Evolutionary conservation across 108 stramenopile species (phyloP).

Genomic region (Conticribra weissflogii): DNA sequence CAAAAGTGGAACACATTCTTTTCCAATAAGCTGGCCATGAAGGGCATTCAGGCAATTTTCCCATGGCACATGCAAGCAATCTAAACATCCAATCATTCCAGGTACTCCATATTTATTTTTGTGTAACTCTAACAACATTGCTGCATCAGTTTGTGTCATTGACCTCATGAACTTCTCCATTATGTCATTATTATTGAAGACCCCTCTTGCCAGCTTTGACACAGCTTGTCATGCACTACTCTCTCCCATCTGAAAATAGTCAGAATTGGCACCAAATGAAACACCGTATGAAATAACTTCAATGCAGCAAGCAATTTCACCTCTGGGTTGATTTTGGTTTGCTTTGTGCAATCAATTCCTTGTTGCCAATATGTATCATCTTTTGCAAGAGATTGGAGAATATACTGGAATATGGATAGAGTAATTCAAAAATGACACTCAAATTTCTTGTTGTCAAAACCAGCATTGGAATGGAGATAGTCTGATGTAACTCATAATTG

Average conservation of each 20-base stretch:
- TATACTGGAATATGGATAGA: not conserved
- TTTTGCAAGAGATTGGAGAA: not conserved
- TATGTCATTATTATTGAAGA: not conserved
- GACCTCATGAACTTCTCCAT: not conserved
- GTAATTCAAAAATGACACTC: conserved; percentile 5
- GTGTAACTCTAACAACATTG: not conserved
- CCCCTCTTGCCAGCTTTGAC: not conserved
- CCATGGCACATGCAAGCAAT: not conserved
- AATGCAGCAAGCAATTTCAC: conserved; percentile 11
- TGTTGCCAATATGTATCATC: conserved; percentile 4
- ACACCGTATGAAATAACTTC: conserved; percentile 16
- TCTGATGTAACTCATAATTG: too few relatives aligned
- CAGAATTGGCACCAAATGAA: conserved; percentile 5
- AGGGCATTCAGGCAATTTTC: conserved; percentile 10
- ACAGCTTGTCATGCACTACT: conserved; percentile 6
- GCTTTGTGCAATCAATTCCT: not conserved
- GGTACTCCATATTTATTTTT: not conserved
- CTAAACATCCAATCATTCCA: not conserved
- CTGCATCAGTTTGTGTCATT: not conserved
- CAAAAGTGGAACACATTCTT: conserved; percentile 14
- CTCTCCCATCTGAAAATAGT: conserved; percentile 16
- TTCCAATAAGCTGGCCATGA: conserved; percentile 22
- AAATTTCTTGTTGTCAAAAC: conserved; percentile 3
- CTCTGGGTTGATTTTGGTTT: not conserved
- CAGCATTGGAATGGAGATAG: not conserved